Percentiles rank a stretch among this genome's conserved stretches.
Evolutionary conservation across 2,329 filamentous ascomycete species (phyloP).

Genomic region (Pyrenochaeta sp.): DNA sequence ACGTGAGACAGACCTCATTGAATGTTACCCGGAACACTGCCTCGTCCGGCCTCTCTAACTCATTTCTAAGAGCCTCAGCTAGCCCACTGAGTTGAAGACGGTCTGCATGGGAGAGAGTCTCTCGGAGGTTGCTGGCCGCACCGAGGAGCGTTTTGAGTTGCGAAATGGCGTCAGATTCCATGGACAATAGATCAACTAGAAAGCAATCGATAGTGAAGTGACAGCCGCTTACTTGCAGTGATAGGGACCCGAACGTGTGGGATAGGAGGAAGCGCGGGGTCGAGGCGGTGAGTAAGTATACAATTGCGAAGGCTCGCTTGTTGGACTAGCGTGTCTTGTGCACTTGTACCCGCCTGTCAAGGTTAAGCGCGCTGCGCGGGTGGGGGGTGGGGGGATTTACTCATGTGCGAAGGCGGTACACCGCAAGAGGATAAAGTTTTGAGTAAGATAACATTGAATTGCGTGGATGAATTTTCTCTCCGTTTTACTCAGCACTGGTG

Average conservation of each 20-base stretch:
- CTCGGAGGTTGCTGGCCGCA: slow-evolving; percentile 5
- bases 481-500: neutral
- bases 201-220: neutral
- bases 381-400: neutral
- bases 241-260: neutral
- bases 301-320: neutral
- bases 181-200: neutral
- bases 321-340: neutral
- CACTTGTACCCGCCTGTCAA: neutral
- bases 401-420: neutral
- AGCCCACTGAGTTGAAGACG: slow-evolving; percentile 15
- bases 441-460: neutral
- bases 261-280: slow-evolving; percentile 1
- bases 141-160: slow-evolving; percentile 10
- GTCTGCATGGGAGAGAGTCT: slow-evolving; percentile 12
- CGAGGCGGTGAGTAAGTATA: slow-evolving; percentile 2
- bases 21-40: slow-evolving; percentile 11
- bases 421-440: neutral
- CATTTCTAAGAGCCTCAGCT: slow-evolving; percentile 10
- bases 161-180: slow-evolving; percentile 10
- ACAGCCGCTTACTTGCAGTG: slow-evolving; percentile 1
- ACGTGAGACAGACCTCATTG: slow-evolving; percentile 10
- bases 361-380: neutral
- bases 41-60: slow-evolving; percentile 7
- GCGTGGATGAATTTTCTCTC: neutral